These are phyloP conservation scores for Circinella umbellata DNA, from an alignment of 371 early-diverging fungal genomes.

Conservation along the genomic window DNA sequence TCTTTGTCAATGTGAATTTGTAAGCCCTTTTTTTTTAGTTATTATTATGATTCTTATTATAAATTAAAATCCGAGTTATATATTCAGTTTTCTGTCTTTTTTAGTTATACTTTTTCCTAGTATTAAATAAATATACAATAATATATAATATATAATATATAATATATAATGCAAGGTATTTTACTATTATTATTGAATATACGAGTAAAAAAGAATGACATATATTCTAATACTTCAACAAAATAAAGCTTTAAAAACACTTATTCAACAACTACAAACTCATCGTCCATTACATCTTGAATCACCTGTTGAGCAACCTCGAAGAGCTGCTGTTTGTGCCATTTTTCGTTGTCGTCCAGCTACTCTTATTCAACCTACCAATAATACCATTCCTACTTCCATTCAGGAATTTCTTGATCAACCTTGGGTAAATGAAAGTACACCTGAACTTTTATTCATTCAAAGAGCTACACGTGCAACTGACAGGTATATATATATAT, in stretches of 20 bases:
- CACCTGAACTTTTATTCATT: constrained; percentile 70
- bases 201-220: not conserved
- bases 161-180: not conserved
- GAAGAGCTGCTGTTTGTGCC: constrained; percentile 47
- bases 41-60: no score
- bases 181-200: not conserved
- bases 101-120: not conserved
- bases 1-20: not conserved
- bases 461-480: constrained; percentile 63
- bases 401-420: constrained; percentile 38
- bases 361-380: not conserved
- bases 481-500: constrained; percentile 63
- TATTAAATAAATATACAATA: no score
- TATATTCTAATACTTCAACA: not conserved
- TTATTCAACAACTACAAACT: constrained; percentile 28
- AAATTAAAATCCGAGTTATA: not conserved
- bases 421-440: constrained; percentile 41
- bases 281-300: constrained; percentile 27
- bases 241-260: constrained; percentile 22
- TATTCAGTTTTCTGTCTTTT: not conserved
- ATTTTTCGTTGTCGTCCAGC: constrained; percentile 40
- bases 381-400: constrained; percentile 10
- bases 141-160: not conserved
- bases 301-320: constrained; percentile 38
- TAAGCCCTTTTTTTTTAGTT: no score